Conservation (phyloP, 1,284 basidiomycete species). For the Moniliophthora roreri region DNA sequence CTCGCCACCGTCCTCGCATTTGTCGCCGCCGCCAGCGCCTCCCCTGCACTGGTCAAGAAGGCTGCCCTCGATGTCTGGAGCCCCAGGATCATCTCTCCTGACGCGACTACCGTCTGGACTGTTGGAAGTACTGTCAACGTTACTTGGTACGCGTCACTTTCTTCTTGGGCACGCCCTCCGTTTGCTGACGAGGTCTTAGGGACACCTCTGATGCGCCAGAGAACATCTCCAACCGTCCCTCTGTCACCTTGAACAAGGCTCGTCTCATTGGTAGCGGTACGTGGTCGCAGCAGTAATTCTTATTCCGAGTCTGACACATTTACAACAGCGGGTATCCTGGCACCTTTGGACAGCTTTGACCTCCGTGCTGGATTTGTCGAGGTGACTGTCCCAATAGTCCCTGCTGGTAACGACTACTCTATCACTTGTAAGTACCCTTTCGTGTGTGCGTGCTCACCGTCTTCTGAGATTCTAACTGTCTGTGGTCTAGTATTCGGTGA, state of each 20-base stretch:
- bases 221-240: conserved; percentile 6
- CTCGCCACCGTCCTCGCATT: not conserved
- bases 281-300: not conserved
- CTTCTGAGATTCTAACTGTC: not conserved
- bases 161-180: too few relatives aligned
- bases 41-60: not conserved
- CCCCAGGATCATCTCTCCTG: conserved; percentile 12
- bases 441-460: not conserved
- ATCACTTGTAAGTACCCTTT: conserved; percentile 9
- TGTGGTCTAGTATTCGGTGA: conserved; percentile 11
- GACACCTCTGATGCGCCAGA: conserved; percentile 10
- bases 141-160: conserved; percentile 9
- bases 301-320: not conserved
- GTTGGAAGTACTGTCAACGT: conserved; percentile 9
- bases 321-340: not conserved
- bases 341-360: not conserved
- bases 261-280: not conserved
- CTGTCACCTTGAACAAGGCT: not conserved
- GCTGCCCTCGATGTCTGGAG: conserved; percentile 8
- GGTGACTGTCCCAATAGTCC: conserved; percentile 9
- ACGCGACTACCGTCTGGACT: conserved; percentile 8
- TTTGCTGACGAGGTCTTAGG: not conserved
- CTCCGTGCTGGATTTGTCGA: conserved; percentile 6
- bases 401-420: conserved; percentile 6
- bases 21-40: not conserved